Evolutionary conservation across 2,329 filamentous ascomycete genomes (phyloP).

Genomic region (Aureobasidium sp.): DNA sequence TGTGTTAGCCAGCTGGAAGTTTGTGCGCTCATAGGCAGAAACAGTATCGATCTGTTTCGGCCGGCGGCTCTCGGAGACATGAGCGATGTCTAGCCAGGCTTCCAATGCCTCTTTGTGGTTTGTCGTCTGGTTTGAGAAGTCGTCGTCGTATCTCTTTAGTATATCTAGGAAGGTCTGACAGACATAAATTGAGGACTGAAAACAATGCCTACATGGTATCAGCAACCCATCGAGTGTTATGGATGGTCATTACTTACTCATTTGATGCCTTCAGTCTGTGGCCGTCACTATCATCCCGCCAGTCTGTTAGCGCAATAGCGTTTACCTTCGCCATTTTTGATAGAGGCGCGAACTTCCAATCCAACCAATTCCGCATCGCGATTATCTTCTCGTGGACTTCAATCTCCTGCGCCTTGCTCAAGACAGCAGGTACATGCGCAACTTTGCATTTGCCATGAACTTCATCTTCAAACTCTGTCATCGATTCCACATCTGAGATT

Average conservation of each 20-base stretch:
- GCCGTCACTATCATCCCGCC: neutral
- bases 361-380: neutral
- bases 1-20: neutral
- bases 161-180: neutral
- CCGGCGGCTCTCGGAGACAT: neutral
- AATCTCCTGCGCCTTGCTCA: neutral
- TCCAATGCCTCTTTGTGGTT: neutral
- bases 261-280: neutral
- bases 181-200: neutral
- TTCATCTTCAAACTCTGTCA: neutral
- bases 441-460: neutral
- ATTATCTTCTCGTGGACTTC: neutral
- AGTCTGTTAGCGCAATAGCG: neutral
- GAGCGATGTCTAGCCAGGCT: neutral
- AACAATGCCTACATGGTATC: neutral
- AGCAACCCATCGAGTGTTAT: neutral
- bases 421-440: neutral
- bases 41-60: neutral
- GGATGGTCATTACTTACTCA: neutral
- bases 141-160: neutral
- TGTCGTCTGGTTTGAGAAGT: neutral
- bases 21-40: neutral
- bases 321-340: neutral
- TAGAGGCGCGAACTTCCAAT: neutral
- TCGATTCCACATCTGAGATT: neutral